Evolutionary conservation across 176 grass and related monocot genomes (phyloP).

Genomic region (Aegilops longissima): DNA sequence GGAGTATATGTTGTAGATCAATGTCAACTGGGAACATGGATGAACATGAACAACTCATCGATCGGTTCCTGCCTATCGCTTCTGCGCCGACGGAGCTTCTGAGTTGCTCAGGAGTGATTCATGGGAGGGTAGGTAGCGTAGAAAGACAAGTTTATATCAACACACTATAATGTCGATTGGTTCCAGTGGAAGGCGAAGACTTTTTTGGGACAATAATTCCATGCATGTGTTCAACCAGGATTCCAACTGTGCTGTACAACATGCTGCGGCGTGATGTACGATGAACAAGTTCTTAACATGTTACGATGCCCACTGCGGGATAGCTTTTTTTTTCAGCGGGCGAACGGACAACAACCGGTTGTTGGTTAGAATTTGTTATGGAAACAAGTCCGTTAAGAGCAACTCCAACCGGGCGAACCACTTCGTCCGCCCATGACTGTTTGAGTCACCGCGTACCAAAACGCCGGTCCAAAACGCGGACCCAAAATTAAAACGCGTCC

Average conservation of each 20-base stretch:
- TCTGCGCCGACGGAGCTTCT: neutral
- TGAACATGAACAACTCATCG: conserved; percentile 9
- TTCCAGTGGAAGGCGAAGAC: neutral
- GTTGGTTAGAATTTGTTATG: neutral
- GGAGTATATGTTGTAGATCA: neutral
- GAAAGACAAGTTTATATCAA: neutral
- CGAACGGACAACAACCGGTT: neutral
- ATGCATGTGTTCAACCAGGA: neutral
- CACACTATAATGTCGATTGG: neutral
- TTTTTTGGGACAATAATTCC: neutral
- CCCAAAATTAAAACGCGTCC: no score
- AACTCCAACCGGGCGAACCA: no score
- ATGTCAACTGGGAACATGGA: conserved; percentile 14
- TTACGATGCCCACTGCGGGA: neutral
- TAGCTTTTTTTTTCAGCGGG: neutral
- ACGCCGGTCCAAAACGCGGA: no score
- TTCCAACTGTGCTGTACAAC: neutral
- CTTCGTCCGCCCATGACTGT: no score
- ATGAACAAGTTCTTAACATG: neutral
- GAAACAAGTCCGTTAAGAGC: neutral
- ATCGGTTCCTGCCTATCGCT: neutral
- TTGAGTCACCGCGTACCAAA: no score
- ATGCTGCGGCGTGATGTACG: neutral
- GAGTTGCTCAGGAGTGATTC: neutral
- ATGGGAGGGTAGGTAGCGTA: neutral